These are phyloP conservation scores for Aspergillus diversus DNA, from an alignment of 495 filamentous ascomycete genomes.

Conservation along the genomic window DNA sequence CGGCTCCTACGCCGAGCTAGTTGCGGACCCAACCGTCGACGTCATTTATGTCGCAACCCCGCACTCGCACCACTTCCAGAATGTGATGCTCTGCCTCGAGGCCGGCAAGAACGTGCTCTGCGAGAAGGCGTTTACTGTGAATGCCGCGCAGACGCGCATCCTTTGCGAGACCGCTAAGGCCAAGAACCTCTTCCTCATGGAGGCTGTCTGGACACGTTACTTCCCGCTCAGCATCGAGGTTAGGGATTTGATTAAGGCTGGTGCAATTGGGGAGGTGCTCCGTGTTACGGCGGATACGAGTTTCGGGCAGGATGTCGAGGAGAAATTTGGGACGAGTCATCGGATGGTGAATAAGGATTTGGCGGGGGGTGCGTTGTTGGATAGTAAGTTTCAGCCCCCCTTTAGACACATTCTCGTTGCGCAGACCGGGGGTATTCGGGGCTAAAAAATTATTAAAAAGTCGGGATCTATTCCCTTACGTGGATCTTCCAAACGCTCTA, in stretches of 20 bases:
- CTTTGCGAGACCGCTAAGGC: conserved; percentile 72
- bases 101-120: conserved; percentile 89
- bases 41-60: conserved; percentile 93
- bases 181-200: conserved; percentile 93
- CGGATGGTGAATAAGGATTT: conserved; percentile 89
- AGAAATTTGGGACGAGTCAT: conserved; percentile 58
- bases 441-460: conserved; percentile 32
- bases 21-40: conserved; percentile 76
- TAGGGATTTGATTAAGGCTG: conserved; percentile 66
- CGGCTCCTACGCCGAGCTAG: conserved; percentile 78
- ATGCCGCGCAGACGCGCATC: conserved; percentile 76
- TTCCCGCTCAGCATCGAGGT: conserved; percentile 83
- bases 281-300: conserved; percentile 75
- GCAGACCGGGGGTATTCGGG: too few species aligned
- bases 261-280: conserved; percentile 75
- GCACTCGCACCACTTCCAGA: conserved; percentile 94
- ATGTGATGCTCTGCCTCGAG: conserved; percentile 77
- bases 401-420: background rate
- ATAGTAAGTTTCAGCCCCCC: conserved; percentile 49
- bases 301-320: conserved; percentile 55
- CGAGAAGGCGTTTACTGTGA: conserved; percentile 93
- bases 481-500: conserved; percentile 96
- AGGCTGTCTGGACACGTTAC: conserved; percentile 94
- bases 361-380: conserved; percentile 82
- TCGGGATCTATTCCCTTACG: conserved; percentile 87